Evolutionary conservation across 2,329 filamentous ascomycete genomes (phyloP).

Genomic region (Epichloe uncinata): DNA sequence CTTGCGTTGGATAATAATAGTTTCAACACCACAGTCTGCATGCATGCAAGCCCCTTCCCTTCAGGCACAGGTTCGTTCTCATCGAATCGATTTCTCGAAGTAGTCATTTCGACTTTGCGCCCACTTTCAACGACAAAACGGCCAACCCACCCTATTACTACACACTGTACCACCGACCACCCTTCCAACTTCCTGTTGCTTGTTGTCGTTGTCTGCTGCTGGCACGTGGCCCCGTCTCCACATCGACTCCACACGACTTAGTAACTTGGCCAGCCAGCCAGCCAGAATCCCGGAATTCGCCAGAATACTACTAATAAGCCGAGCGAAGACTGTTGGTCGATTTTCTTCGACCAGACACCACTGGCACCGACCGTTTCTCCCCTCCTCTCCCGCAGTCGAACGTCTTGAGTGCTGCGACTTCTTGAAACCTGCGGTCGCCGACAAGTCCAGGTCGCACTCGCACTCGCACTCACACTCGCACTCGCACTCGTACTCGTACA

Average conservation of each 20-base stretch:
- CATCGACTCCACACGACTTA: neutral
- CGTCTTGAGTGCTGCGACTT: neutral
- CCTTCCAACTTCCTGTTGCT: too few relatives aligned
- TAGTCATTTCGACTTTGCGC: neutral
- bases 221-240: slow-evolving; percentile 3
- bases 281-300: neutral
- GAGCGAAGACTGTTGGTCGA: neutral
- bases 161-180: too few relatives aligned
- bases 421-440: neutral
- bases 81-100: neutral
- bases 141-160: too few relatives aligned
- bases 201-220: neutral
- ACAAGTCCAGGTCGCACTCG: neutral
- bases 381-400: neutral
- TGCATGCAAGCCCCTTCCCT: too few relatives aligned
- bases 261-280: neutral
- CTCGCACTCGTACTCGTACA: slow-evolving; percentile 20
- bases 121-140: neutral
- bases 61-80: neutral
- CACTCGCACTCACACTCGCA: too few relatives aligned
- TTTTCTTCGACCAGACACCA: too few relatives aligned
- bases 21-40: neutral
- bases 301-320: neutral
- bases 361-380: too few relatives aligned
- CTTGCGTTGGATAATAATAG: neutral